Conservation (phyloP, 305 asterid species). For the Solanum hybrid region DNA sequence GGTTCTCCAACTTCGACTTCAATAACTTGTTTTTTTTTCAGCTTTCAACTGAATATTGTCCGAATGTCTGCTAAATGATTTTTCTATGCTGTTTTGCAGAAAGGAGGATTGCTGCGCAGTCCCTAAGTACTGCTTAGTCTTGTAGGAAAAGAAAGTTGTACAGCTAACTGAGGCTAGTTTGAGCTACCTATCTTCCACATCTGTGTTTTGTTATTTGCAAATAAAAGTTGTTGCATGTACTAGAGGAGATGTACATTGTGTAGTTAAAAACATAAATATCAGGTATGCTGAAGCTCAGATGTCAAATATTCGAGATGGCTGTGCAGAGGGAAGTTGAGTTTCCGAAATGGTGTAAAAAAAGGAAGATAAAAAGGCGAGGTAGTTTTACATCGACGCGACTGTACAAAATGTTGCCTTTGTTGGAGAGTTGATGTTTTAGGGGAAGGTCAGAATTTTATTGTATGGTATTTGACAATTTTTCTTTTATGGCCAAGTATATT, state of each 20-base stretch:
- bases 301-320: conserved; percentile 8
- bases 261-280: conserved; percentile 7
- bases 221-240: conserved; percentile 13
- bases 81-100: conserved; percentile 5
- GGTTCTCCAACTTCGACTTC: background rate
- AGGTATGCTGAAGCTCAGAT: conserved; percentile 8
- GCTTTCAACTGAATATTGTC: background rate
- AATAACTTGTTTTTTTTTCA: background rate
- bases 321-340: conserved; percentile 1
- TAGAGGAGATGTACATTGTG: conserved; percentile 15
- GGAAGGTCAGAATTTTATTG: background rate
- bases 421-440: conserved; percentile 11
- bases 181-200: conserved; percentile 13
- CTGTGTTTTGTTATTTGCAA: conserved; percentile 4
- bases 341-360: conserved; percentile 7
- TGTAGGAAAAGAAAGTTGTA: conserved; percentile 16
- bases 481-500: background rate
- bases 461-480: conserved; percentile 1
- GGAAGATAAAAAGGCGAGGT: conserved; percentile 8
- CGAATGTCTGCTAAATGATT: background rate
- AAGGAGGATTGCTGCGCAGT: conserved; percentile 19
- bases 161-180: conserved; percentile 23
- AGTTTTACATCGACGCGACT: conserved; percentile 5
- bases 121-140: conserved; percentile 2
- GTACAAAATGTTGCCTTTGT: conserved; percentile 14